Evolutionary conservation across 306 rosid species (phyloP), one percentile per base, ranked within the genome.

Genomic region (Astragalus membranaceus): DNA sequence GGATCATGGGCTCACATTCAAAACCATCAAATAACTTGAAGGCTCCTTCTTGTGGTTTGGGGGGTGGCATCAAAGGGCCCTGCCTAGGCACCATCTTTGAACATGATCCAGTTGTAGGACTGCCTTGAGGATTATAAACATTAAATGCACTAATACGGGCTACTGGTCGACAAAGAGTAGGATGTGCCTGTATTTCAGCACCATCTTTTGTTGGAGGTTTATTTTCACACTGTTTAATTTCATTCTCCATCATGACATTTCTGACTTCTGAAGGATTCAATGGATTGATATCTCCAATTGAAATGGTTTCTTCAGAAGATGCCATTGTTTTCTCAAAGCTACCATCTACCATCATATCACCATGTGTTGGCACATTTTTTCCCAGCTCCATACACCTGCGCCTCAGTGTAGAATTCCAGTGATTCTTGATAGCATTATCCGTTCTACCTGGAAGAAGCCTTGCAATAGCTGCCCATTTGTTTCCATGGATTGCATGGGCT

Each of bases 401-500:
- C 81, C 69, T 89, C 15, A 89, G 85, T 6, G 96, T 85, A 73
- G 96, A 89, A 76, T 89, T 89, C 92, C 96, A 89, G 71, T 89
- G 96, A 59, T 86, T 89, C 77, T 89, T 89, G 42, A 89, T 89
- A 8, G 88, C 88, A 50, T 87, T 89, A 80, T 89, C 96, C 20
- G 96, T 89, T 83, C 96, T 81, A 9, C 96, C 92, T 0, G 89
- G 89, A 56, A 89, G 90, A 66, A 89, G 85, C 83, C 81, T 83
- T 33, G 96, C 92, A 67, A 89, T 87, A 70, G 83, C 88, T 15
- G 96, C 88, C 96, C 92, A 89, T 78, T 80, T 89, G 86, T 89
- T 89, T 49, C 92, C 96, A 76, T 87, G 90, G 48, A 83, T 62
- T n/a, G 89, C 84, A 78, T 89, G 96, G 61, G 96, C 92, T 61